Conservation (phyloP, 2,329 filamentous ascomycete genomes). For the Dothidotthia symphoricarpi region DNA sequence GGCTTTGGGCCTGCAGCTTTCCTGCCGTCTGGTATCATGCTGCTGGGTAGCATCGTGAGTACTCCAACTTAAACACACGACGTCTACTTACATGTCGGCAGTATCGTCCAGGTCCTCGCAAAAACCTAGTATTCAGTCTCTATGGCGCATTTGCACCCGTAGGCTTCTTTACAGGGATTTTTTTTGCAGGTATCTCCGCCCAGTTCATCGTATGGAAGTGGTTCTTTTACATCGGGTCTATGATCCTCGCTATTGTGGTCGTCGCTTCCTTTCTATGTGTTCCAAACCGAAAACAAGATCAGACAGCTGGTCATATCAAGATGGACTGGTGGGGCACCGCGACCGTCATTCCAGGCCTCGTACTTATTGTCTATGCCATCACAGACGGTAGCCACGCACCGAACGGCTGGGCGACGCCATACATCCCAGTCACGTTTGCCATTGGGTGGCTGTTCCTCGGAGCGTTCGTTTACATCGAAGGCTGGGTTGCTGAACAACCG, state of each 20-base stretch:
- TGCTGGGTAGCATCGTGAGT: conserved; percentile 56
- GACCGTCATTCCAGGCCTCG: conserved; percentile 52
- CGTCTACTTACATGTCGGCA: conserved; percentile 16
- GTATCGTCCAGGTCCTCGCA: conserved; percentile 66
- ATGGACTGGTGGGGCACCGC: conserved; percentile 42
- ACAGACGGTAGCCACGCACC: conserved; percentile 70
- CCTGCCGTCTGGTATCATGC: conserved; percentile 65
- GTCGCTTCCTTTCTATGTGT: conserved; percentile 32
- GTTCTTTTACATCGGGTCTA: conserved; percentile 37
- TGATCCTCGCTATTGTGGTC: conserved; percentile 34
- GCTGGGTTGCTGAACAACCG: conserved; percentile 66
- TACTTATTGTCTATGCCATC: conserved; percentile 71
- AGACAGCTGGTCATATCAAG: conserved; percentile 17
- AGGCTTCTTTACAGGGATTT: conserved; percentile 45
- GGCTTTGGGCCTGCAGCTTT: conserved; percentile 72
- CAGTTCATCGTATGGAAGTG: conserved; percentile 35
- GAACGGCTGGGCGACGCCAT: conserved; percentile 69
- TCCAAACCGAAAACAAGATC: conserved; percentile 20
- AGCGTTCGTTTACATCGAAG: conserved; percentile 67
- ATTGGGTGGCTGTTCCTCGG: conserved; percentile 61
- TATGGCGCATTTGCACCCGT: conserved; percentile 56
- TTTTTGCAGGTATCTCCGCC: conserved; percentile 36
- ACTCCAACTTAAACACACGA: neutral
- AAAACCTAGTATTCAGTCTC: conserved; percentile 64
- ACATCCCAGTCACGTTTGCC: conserved; percentile 65